phyloP scores from a whole-genome alignment of 2,329 filamentous ascomycete genomes.

The Furcasterigmium furcatum region DNA sequence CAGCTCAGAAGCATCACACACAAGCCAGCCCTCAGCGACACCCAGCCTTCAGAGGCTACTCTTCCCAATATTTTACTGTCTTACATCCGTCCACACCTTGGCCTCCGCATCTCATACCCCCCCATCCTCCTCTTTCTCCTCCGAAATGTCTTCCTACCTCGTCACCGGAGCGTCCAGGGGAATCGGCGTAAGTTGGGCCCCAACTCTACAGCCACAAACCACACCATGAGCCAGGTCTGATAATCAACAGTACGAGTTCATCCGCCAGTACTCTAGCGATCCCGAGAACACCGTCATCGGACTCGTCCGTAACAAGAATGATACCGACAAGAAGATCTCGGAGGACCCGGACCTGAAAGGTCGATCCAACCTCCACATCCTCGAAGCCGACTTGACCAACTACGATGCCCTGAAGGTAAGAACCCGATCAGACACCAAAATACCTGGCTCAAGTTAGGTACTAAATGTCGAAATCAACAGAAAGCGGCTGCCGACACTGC shows the following conservation, averaged over 20 bases:
- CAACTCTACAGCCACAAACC: too few relatives aligned
- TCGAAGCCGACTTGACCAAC: conserved; percentile 41
- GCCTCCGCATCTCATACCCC: too few relatives aligned
- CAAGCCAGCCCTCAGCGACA: too few relatives aligned
- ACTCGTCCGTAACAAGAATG: conserved; percentile 41
- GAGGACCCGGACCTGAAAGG: conserved; percentile 26
- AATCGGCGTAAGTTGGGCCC: conserved; percentile 12
- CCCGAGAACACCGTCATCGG: conserved; percentile 40
- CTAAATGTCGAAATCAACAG: too few relatives aligned
- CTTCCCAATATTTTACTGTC: too few relatives aligned
- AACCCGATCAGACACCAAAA: conserved; percentile 29
- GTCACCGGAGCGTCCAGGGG: conserved; percentile 14
- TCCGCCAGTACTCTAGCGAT: conserved; percentile 26
- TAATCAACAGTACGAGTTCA: conserved; percentile 16
- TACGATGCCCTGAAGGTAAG: conserved; percentile 29
- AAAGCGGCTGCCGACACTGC: conserved; percentile 16
- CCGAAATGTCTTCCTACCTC: conserved; percentile 12
- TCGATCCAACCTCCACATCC: conserved; percentile 31
- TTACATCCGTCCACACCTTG: too few relatives aligned
- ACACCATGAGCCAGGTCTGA: too few relatives aligned
- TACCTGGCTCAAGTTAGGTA: too few relatives aligned
- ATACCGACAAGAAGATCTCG: conserved; percentile 38
- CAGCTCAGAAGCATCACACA: too few relatives aligned
- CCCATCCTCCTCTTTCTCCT: too few relatives aligned
- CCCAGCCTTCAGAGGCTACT: too few relatives aligned